phyloP scores from a whole-genome alignment of 2,329 filamentous ascomycete genomes.

The Monilinia polystroma region DNA sequence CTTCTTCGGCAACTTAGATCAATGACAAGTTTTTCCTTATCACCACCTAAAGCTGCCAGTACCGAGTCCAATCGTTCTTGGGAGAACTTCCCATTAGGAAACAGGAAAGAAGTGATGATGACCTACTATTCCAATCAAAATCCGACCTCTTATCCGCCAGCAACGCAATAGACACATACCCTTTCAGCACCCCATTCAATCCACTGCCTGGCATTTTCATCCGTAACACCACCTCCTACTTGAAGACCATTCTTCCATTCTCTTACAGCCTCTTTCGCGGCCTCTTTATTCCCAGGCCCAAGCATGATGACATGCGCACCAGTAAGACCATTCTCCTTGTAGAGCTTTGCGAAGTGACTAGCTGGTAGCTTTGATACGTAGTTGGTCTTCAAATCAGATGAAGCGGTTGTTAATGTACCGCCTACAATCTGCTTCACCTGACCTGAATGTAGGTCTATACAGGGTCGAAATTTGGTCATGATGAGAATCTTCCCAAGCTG shows the following conservation, averaged over 20 bases:
- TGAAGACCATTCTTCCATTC: constrained; percentile 82
- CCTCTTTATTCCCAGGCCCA: constrained; percentile 79
- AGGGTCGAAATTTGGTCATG: constrained; percentile 94
- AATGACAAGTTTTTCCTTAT: constrained; percentile 82
- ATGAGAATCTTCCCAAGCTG: constrained; percentile 26
- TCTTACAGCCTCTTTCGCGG: constrained; percentile 71
- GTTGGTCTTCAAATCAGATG: constrained; percentile 77
- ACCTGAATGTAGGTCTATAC: constrained; percentile 96
- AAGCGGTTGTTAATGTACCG: constrained; percentile 74
- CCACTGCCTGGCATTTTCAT: constrained; percentile 81
- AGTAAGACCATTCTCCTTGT: constrained; percentile 68
- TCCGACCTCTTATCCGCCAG: neutral
- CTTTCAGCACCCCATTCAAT: constrained; percentile 85
- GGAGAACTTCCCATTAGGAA: constrained; percentile 80
- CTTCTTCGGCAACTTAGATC: constrained; percentile 87
- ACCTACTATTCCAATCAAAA: constrained; percentile 58
- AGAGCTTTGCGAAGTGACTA: constrained; percentile 76
- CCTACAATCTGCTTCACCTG: constrained; percentile 98
- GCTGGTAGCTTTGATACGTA: constrained; percentile 84
- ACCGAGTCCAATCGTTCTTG: constrained; percentile 73
- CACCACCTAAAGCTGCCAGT: constrained; percentile 67
- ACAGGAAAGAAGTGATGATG: constrained; percentile 94
- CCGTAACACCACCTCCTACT: constrained; percentile 89
- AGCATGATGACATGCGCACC: constrained; percentile 98
- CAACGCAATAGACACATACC: constrained; percentile 50